Percentiles rank a stretch among this genome's conserved stretches.
phyloP scores from a whole-genome alignment of 2,329 filamentous ascomycete species.

The Sporothrix protearum region DNA sequence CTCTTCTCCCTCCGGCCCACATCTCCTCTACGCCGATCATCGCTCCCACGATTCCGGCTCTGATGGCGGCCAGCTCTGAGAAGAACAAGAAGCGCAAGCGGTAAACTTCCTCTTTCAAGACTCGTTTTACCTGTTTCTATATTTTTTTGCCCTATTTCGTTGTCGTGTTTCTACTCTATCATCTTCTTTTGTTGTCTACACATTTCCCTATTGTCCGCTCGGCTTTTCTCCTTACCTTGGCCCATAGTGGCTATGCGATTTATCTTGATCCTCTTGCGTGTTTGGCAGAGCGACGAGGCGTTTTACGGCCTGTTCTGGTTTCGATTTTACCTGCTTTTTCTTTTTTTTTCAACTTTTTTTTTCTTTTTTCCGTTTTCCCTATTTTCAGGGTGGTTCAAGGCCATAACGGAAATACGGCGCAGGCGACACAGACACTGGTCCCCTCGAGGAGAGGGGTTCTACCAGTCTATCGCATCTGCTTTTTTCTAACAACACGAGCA shows the following conservation, averaged over 20 bases:
- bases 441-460: background rate
- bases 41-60: slow-evolving; percentile 24
- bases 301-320: background rate
- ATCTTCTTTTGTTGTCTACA: background rate
- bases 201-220: background rate
- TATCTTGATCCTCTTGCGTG: slow-evolving; percentile 5
- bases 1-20: slow-evolving; percentile 45
- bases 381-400: background rate
- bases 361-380: background rate
- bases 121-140: background rate
- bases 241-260: background rate
- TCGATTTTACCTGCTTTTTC: slow-evolving; percentile 13
- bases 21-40: slow-evolving; percentile 39
- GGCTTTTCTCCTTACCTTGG: background rate
- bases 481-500: slow-evolving; percentile 20
- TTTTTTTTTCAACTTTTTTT: background rate
- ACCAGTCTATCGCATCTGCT: background rate
- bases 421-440: background rate
- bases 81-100: slow-evolving; percentile 63
- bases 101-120: slow-evolving; percentile 32
- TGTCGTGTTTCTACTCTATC: slow-evolving; percentile 7
- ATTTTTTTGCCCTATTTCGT: background rate
- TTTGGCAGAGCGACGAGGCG: slow-evolving; percentile 14
- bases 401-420: slow-evolving; percentile 7
- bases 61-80: slow-evolving; percentile 37